phyloP scores from a whole-genome alignment of 345 rosid species.

The Sonneratia alba region DNA sequence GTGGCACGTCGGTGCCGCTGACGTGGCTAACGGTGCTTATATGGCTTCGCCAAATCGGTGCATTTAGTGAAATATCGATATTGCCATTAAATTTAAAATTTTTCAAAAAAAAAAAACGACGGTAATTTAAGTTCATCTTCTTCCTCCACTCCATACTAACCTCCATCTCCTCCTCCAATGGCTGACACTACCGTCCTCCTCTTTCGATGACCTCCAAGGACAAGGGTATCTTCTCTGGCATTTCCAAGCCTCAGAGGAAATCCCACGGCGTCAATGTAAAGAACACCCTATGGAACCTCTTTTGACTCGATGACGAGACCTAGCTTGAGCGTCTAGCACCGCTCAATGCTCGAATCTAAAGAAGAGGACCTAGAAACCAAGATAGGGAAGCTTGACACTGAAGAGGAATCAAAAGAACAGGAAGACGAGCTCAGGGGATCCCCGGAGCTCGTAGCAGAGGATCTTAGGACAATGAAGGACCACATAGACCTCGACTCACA shows the following conservation, averaged over 20 bases:
- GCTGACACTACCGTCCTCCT: no score
- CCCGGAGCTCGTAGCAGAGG: slow-evolving; percentile 29
- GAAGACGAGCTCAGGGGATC: slow-evolving; percentile 25
- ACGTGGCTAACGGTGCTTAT: no score
- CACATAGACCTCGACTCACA: slow-evolving; percentile 86
- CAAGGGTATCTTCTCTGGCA: slow-evolving; percentile 69
- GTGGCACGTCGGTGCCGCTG: no score
- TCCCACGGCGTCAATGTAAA: slow-evolving; percentile 91
- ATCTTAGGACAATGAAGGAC: slow-evolving; percentile 58
- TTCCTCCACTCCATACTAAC: no score
- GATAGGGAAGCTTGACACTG: neutral
- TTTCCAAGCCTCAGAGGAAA: slow-evolving; percentile 87
- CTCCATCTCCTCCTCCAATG: no score
- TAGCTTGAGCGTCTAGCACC: slow-evolving; percentile 18
- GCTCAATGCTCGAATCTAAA: slow-evolving; percentile 44
- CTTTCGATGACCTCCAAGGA: slow-evolving; percentile 40
- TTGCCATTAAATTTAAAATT: no score
- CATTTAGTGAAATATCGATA: no score
- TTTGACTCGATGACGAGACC: slow-evolving; percentile 54
- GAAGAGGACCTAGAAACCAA: slow-evolving; percentile 27
- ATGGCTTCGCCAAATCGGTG: no score
- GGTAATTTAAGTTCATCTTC: no score
- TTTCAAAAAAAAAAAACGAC: no score
- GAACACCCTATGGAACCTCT: slow-evolving; percentile 69
- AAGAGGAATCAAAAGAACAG: slow-evolving; percentile 16